Base-by-base conservation (phyloP, 1,139 yeast species). In the Kurtzmaniella quercitrusa region DNA sequence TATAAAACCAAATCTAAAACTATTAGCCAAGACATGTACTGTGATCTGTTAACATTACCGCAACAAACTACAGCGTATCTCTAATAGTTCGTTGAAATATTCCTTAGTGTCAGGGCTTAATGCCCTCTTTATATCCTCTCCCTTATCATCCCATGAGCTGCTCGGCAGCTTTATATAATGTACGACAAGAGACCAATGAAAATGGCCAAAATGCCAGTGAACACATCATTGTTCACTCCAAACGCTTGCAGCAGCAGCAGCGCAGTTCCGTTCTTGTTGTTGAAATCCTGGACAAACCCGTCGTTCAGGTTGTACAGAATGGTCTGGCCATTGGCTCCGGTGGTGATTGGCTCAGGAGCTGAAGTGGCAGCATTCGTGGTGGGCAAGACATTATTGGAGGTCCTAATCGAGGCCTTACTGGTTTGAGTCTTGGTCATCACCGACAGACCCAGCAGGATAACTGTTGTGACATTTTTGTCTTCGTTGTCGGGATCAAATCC, bases 401-500 rank as follows among this genome's bases (percentile, higher is more conserved):
- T 33, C 31, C 14, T 36, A 43, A 36, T 36, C 6, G 27, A 19
- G 4, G 38, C 38, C 3, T 10, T 40, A 37, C 43, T 44, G 10
- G 46, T 31, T n/a, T n/a, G n/a, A 19, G 43, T 42, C 17, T 18
- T 27, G 34, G 34, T 18, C 14, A 19, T 3, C 3, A 39, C 41
- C 2, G 25, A n/a, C 12, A 37, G 34, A 12, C 44, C 46, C 25
- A 40, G 38, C 16, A 39, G 41, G 12, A 34, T 41, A 15, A 37
- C 46, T 21, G 37, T 38, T 37, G 37, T 42, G 38, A 34, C 50
- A 49, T 19, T 36, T 38, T 37, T 38, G 19, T 31, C 46, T 39
- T 65, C 66, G 49, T 70, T 68, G 47, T 73, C 66, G 39, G 84
- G 81, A 60, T 85, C 75, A 45, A 79, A 68, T 14, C 96, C 96